Evolutionary conservation across 2,329 filamentous ascomycete genomes (phyloP).

Genomic region (Colletotrichum sp.): DNA sequence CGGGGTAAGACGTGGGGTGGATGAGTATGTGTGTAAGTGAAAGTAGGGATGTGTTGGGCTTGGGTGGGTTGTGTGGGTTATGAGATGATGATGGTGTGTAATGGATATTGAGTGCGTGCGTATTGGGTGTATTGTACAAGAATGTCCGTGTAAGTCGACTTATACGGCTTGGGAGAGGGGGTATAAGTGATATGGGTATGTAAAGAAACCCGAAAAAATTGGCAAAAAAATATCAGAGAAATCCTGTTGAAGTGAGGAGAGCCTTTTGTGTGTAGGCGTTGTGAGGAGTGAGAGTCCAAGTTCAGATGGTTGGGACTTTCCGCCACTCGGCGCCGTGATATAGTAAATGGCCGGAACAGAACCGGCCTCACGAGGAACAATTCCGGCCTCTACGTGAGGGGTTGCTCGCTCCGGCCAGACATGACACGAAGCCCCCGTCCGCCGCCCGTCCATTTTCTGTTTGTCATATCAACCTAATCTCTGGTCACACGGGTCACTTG

Average conservation of each 20-base stretch:
- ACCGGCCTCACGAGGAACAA: neutral
- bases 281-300: constrained; percentile 15
- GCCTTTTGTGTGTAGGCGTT: constrained; percentile 9
- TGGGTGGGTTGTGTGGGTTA: constrained; percentile 9
- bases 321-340: constrained; percentile 41
- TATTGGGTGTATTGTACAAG: neutral
- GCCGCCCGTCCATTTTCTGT: constrained; percentile 18
- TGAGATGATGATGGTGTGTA: neutral
- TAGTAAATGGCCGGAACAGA: constrained; percentile 52
- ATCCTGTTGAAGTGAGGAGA: neutral
- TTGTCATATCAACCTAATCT: constrained; percentile 23
- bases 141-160: constrained; percentile 2
- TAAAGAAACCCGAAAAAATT: constrained; percentile 2
- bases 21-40: neutral
- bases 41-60: neutral
- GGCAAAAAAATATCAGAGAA: neutral
- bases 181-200: constrained; percentile 9
- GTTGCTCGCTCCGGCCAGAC: neutral
- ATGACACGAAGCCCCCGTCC: constrained; percentile 16
- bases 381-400: constrained; percentile 44
- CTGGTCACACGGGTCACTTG: constrained; percentile 12
- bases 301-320: constrained; percentile 1
- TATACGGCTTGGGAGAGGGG: neutral
- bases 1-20: neutral
- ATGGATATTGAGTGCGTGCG: neutral